phyloP scores from a whole-genome alignment of 208 protist genomes.

The Leishmania aethiopica region DNA sequence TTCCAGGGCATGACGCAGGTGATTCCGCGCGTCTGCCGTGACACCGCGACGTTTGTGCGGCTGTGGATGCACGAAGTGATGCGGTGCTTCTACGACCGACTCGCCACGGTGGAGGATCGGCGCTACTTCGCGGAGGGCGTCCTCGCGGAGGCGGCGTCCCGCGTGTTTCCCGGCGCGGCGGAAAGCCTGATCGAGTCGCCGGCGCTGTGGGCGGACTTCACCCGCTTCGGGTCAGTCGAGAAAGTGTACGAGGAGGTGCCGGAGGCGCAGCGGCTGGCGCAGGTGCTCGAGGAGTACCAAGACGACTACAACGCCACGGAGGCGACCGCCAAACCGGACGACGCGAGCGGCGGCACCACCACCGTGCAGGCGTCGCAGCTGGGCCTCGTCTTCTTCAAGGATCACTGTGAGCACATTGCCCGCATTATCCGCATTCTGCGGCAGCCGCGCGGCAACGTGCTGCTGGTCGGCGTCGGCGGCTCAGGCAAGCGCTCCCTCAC shows the following conservation, averaged over 20 bases:
- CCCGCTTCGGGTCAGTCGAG: constrained; percentile 86
- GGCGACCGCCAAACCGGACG: constrained; percentile 27
- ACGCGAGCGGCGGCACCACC: constrained; percentile 11
- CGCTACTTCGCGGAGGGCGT: constrained; percentile 93
- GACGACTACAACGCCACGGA: constrained; percentile 93
- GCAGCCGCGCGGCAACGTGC: constrained; percentile 96
- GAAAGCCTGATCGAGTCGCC: constrained; percentile 32
- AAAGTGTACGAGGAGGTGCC: constrained; percentile 90
- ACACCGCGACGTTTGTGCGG: constrained; percentile 57
- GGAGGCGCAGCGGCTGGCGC: constrained; percentile 69
- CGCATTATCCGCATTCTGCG: constrained; percentile 96
- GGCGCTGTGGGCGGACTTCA: constrained; percentile 95
- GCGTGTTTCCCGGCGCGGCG: constrained; percentile 61
- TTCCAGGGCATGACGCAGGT: constrained; percentile 95
- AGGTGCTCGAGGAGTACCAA: constrained; percentile 90
- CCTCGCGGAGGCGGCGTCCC: constrained; percentile 79
- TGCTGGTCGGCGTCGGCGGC: constrained; percentile 97
- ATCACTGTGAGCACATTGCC: constrained; percentile 96
- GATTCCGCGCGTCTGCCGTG: constrained; percentile 81
- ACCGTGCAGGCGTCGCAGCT: constrained; percentile 50
- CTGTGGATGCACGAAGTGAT: constrained; percentile 97
- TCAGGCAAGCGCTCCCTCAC: constrained; percentile 96
- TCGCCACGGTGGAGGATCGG: constrained; percentile 94
- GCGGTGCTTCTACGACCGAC: constrained; percentile 97
- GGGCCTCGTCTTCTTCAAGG: constrained; percentile 93